A percentile compares a stretch with the other conserved stretches of the same genome.
Conservation (phyloP, 306 rosid genomes). For the Erythrophleum fordii region DNA sequence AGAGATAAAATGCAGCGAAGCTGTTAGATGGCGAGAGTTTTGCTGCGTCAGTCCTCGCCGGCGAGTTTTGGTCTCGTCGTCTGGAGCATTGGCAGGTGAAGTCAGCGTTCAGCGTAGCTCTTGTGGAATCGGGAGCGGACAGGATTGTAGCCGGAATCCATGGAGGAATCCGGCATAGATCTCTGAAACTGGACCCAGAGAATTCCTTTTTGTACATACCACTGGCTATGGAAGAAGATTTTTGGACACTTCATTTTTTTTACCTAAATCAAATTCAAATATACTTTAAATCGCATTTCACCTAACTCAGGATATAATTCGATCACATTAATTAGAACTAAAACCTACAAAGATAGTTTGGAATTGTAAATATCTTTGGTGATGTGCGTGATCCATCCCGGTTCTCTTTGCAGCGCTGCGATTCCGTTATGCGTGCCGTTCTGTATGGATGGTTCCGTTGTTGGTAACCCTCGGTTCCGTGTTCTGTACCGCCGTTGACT, state of each 20-base stretch:
- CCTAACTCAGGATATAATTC: background rate
- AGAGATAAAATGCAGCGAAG: slow-evolving; percentile 39
- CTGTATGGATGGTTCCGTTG: slow-evolving; percentile 26
- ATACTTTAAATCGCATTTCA: background rate
- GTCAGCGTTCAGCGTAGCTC: background rate
- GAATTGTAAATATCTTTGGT: background rate
- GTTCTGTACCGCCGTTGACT: slow-evolving; percentile 33
- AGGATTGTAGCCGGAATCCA: slow-evolving; percentile 7
- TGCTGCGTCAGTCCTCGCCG: slow-evolving; percentile 31
- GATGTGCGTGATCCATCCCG: background rate
- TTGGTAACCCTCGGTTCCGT: slow-evolving; percentile 40
- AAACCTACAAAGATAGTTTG: slow-evolving; percentile 5
- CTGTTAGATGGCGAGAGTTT: background rate
- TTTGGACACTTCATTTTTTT: slow-evolving; percentile 44
- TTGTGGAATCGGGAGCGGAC: background rate
- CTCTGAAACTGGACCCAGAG: slow-evolving; percentile 39
- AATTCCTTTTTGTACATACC: slow-evolving; percentile 58
- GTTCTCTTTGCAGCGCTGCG: slow-evolving; percentile 46
- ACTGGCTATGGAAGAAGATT: slow-evolving; percentile 77
- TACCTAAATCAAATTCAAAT: background rate
- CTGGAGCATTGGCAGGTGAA: slow-evolving; percentile 32
- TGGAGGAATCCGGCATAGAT: slow-evolving; percentile 35
- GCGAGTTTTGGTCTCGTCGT: slow-evolving; percentile 47
- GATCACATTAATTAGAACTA: background rate
- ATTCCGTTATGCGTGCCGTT: slow-evolving; percentile 42